Evolutionary conservation across 192 early-diverging fungal species (phyloP), one percentile per base, ranked within the genome.

Genomic region (Linderina pennispora): DNA sequence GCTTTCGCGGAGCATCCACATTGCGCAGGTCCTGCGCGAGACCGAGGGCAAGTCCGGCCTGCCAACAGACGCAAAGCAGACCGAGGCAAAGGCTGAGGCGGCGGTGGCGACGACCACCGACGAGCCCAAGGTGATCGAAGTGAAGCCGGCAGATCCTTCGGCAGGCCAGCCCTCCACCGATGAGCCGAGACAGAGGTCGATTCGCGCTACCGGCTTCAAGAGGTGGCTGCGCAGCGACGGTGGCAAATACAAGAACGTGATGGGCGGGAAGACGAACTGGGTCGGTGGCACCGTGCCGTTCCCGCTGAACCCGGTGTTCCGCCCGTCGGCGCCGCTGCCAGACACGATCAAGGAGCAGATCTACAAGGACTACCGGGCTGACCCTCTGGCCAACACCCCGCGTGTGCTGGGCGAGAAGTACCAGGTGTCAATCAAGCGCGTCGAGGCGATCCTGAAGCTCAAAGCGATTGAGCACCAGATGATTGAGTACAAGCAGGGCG

Each of bases 241-340:
- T 17, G 23, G 19, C 8, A 37, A 32, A 28, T 71, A 49, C 56
- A 56, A 56, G 38, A 47, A 48, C 4, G 37, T 55, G 45, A 34
- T 34, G 15, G 43, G 63, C 0, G 39, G 43, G 1, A 34, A 21
- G 13, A 53, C 63, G 7, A 52, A 61, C 58, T 73, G 49, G 18
- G 34, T 73, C n/a, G 40, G 48, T 22, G 38, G 48, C 5, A 23
- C 17, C 8, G 39, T 75, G 67, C 94, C 94, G 23, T 97, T 94
- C 73, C 91, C 91, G 6, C 78, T 91, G 75, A 97, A 97, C 60
- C 91, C 88, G 11, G 61, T 74, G 33, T 97, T 92, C 79, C 80
- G 78, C 39, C 86, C 88, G 8, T 57, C 74, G 54, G 65, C 87
- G 21, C 94, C 94, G 4, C 53, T 93, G 14, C 61, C 80, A 13